Percentiles rank a stretch among this genome's conserved stretches.
phyloP scores from a whole-genome alignment of 192 early-diverging fungal species.

The Backusella tuberculispora region DNA sequence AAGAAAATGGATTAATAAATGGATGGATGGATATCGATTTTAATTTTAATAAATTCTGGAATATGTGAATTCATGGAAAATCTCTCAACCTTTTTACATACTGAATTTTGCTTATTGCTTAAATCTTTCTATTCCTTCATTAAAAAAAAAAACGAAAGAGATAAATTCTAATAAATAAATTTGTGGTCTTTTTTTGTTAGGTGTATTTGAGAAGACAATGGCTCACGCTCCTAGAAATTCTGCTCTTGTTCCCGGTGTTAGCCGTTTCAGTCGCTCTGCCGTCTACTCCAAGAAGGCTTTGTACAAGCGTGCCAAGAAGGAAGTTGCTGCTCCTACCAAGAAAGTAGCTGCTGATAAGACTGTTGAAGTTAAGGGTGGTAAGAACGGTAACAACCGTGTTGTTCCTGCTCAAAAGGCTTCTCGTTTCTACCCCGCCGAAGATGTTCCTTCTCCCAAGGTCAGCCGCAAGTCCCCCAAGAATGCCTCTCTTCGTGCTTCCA shows the following conservation, averaged over 20 bases:
- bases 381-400: constrained; percentile 76
- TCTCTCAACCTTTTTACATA: too few relatives aligned
- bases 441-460: constrained; percentile 76
- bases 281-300: constrained; percentile 86
- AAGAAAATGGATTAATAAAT: not conserved
- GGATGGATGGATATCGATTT: not conserved
- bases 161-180: not conserved
- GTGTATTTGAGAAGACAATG: constrained; percentile 45
- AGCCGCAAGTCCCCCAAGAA: constrained; percentile 77
- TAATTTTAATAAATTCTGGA: too few relatives aligned
- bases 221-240: constrained; percentile 74
- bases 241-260: constrained; percentile 83
- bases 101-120: not conserved
- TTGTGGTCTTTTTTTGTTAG: too few relatives aligned
- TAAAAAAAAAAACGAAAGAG: not conserved
- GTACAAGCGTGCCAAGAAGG: constrained; percentile 85
- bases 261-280: constrained; percentile 81
- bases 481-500: constrained; percentile 82
- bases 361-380: constrained; percentile 76
- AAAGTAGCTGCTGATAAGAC: constrained; percentile 62
- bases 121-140: not conserved
- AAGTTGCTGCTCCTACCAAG: constrained; percentile 53
- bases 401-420: constrained; percentile 73
- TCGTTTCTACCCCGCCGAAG: constrained; percentile 85
- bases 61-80: too few relatives aligned